Evolutionary conservation across 495 filamentous ascomycete species (phyloP).

Genomic region (Tuber indicum): DNA sequence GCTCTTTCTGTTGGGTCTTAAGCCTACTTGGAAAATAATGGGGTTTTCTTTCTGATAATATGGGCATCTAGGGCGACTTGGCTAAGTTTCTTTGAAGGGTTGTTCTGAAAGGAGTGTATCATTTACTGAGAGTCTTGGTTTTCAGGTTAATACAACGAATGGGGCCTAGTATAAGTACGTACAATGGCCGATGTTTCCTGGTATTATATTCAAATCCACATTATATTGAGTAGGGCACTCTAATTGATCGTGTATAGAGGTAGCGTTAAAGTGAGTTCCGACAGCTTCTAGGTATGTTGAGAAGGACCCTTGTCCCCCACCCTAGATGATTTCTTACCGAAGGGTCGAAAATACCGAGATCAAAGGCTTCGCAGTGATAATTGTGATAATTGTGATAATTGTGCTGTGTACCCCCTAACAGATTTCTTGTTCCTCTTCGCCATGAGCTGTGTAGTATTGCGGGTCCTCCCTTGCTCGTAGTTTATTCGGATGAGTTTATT

Average conservation of each 20-base stretch:
- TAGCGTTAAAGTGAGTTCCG: neutral
- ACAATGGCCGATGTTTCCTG: neutral
- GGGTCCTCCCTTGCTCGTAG: neutral
- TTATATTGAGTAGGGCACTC: neutral
- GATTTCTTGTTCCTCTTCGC: neutral
- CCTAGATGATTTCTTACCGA: neutral
- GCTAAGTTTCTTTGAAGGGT: neutral
- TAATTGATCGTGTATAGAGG: neutral
- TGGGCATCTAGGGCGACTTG: neutral
- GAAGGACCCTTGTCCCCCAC: neutral
- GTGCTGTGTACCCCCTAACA: neutral
- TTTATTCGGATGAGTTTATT: neutral
- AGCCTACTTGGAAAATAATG: neutral
- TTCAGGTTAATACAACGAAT: neutral
- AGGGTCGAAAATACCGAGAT: neutral
- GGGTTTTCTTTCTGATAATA: neutral
- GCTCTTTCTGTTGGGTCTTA: neutral
- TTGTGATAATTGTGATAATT: neutral
- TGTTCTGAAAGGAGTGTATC: neutral
- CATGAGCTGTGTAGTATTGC: neutral
- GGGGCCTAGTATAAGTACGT: neutral
- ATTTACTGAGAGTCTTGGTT: neutral
- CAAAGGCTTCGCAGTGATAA: neutral
- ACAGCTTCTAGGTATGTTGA: neutral
- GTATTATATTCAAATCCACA: neutral